These are phyloP conservation scores for Bipolaris gigantea DNA, from an alignment of 2,329 filamentous ascomycete species.

Conservation along the genomic window DNA sequence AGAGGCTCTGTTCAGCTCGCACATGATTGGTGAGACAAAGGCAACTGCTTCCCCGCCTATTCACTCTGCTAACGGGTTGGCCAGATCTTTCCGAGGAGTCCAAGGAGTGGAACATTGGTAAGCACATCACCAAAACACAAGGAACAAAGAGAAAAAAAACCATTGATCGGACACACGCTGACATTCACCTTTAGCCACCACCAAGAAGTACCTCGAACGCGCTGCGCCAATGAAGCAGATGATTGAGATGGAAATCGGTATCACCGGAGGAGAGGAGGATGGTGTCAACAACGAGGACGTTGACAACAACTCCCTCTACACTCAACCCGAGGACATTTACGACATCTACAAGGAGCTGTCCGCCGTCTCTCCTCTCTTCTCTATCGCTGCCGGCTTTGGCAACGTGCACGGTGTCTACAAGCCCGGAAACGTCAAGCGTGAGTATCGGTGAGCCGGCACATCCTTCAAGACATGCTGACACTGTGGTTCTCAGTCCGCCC, in stretches of 20 bases:
- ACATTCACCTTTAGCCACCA: slow-evolving; percentile 61
- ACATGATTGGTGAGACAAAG: slow-evolving; percentile 75
- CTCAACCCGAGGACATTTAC: slow-evolving; percentile 34
- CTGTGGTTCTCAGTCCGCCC: slow-evolving; percentile 65
- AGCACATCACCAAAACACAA: background rate
- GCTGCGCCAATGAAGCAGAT: slow-evolving; percentile 94
- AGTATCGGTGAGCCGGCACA: background rate
- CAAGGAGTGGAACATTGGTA: slow-evolving; percentile 73
- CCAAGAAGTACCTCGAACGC: slow-evolving; percentile 74
- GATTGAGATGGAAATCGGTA: slow-evolving; percentile 93
- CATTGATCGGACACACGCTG: background rate
- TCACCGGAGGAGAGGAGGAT: slow-evolving; percentile 92
- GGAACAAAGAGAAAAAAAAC: background rate
- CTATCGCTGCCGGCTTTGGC: slow-evolving; percentile 79
- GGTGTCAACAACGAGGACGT: slow-evolving; percentile 61
- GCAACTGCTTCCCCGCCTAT: background rate
- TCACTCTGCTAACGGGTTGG: background rate
- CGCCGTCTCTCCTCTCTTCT: slow-evolving; percentile 90
- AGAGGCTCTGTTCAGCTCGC: slow-evolving; percentile 61
- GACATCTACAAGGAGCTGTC: slow-evolving; percentile 64
- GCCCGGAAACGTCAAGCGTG: slow-evolving; percentile 53
- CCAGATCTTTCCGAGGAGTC: slow-evolving; percentile 74
- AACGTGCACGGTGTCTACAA: slow-evolving; percentile 78
- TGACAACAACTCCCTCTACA: slow-evolving; percentile 66
- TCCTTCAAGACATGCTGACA: background rate